Evolutionary conservation across 2,329 filamentous ascomycete species (phyloP).

Genomic region (Penicillium crustosum): DNA sequence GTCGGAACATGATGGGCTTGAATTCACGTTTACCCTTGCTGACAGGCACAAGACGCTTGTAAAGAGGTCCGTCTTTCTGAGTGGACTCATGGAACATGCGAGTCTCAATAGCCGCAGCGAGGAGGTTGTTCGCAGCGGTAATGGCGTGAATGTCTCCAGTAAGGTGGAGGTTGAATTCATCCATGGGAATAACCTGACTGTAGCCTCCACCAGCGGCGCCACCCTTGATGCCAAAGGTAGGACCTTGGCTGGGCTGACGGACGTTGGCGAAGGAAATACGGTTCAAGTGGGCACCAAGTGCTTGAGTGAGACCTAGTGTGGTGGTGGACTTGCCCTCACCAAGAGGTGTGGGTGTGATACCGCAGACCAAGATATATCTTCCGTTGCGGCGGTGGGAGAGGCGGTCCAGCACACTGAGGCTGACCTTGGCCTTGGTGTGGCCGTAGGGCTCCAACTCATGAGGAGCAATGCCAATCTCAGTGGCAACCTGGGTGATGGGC

Average conservation of each 20-base stretch:
- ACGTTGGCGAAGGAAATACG: constrained; percentile 94
- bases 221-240: constrained; percentile 98
- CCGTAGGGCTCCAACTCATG: constrained; percentile 94
- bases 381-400: constrained; percentile 85
- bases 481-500: constrained; percentile 77
- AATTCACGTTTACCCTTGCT: constrained; percentile 91
- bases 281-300: constrained; percentile 82
- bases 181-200: constrained; percentile 99
- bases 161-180: constrained; percentile 97
- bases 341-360: constrained; percentile 93
- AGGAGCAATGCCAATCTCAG: constrained; percentile 82
- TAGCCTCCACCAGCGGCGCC: constrained; percentile 96
- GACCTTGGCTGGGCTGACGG: constrained; percentile 92
- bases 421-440: constrained; percentile 93
- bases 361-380: constrained; percentile 87
- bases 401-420: constrained; percentile 75
- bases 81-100: constrained; percentile 98
- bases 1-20: constrained; percentile 84
- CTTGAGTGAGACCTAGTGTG: constrained; percentile 92
- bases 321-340: constrained; percentile 98
- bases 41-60: constrained; percentile 78
- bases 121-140: constrained; percentile 92
- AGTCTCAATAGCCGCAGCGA: constrained; percentile 94
- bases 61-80: constrained; percentile 86
- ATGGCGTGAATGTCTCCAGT: constrained; percentile 98